Base-by-base conservation (phyloP, 2,329 filamentous ascomycete genomes). In the Penicillium janthinellum region DNA sequence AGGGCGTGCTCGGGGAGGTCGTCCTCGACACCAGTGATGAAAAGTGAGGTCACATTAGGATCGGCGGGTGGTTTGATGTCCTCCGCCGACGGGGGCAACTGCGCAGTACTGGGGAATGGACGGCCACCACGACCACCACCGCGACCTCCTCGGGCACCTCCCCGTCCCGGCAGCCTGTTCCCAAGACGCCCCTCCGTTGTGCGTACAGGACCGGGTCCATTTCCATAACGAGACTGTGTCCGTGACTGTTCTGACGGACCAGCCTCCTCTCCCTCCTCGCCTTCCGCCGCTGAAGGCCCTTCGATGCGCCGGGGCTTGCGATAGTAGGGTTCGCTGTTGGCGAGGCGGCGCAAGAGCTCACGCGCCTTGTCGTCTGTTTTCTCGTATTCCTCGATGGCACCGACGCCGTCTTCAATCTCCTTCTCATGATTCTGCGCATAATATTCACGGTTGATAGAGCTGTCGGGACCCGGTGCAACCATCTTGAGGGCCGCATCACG, bases 401-500 rank as follows among this genome's bases (percentile, higher is more conserved):
- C 91, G 64, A 90, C 84, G 2, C 95, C 95, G 68, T 98, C 93
- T 72, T 98, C 93, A 52, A 99, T 92, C 62, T 96, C 92, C 71
- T 89, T 90, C 79, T 98, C 94, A 77, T 98, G 93, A 73, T 98
- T 95, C 75, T 99, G 95, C 14, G 95, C 95, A 76, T 96, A 99
- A 78, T 95, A 99, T 78, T 99, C 93, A 68, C 95, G 83, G 79
- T 99, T 99, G 76, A 99, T 91, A 57, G 91, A 90, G 74, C 91
- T 96, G 64, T 92, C 86, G 0, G 95, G 95, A 0, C 95, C 95
- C 0, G 95, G 93, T 0, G 94, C 93, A 44, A 98, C 91, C 90
- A 99, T 96, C 82, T 98, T 98, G 64, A 99, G 83, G 5, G 96
- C 95, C 3, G 95, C 95, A 81, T 99, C 95, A 73, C 95, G 88